These are phyloP conservation scores for Lachancea cidri DNA, from an alignment of 805 yeast species.

Conservation along the genomic window DNA sequence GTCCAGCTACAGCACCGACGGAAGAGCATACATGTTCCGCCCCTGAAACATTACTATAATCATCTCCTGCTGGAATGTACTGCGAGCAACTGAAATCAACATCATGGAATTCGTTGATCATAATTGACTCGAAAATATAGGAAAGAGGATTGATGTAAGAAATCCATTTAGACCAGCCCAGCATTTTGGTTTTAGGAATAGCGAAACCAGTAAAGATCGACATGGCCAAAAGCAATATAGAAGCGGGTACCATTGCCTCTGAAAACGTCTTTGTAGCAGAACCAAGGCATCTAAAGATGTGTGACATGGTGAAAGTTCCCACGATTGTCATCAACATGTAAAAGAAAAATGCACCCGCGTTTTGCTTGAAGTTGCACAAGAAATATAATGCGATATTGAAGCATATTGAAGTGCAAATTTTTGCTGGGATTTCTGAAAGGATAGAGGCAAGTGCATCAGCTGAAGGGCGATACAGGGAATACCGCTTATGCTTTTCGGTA, in stretches of 20 bases:
- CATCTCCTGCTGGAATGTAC: constrained; percentile 46
- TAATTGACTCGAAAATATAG: constrained; percentile 52
- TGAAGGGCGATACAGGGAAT: constrained; percentile 54
- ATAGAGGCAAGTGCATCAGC: constrained; percentile 55
- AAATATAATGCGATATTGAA: constrained; percentile 51
- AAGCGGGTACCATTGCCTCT: constrained; percentile 56
- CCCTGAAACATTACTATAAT: constrained; percentile 33
- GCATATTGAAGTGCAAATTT: constrained; percentile 38
- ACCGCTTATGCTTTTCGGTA: constrained; percentile 54
- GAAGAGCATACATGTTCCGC: constrained; percentile 48
- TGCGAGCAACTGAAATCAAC: constrained; percentile 41
- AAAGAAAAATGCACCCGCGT: constrained; percentile 51
- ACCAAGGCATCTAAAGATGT: constrained; percentile 50
- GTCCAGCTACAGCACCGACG: constrained; percentile 54
- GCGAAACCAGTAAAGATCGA: constrained; percentile 54
- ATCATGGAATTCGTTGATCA: constrained; percentile 53
- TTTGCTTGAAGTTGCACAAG: constrained; percentile 47
- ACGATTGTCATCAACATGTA: constrained; percentile 40
- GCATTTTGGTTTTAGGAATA: constrained; percentile 50
- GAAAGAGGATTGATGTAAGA: constrained; percentile 55
- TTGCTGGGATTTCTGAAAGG: constrained; percentile 48
- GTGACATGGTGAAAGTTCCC: constrained; percentile 49
- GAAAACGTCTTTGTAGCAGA: constrained; percentile 43
- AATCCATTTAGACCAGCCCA: constrained; percentile 65
- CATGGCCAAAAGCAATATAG: constrained; percentile 44